phyloP scores from a whole-genome alignment of 345 rosid species.

The Bretschneidera sinensis region DNA sequence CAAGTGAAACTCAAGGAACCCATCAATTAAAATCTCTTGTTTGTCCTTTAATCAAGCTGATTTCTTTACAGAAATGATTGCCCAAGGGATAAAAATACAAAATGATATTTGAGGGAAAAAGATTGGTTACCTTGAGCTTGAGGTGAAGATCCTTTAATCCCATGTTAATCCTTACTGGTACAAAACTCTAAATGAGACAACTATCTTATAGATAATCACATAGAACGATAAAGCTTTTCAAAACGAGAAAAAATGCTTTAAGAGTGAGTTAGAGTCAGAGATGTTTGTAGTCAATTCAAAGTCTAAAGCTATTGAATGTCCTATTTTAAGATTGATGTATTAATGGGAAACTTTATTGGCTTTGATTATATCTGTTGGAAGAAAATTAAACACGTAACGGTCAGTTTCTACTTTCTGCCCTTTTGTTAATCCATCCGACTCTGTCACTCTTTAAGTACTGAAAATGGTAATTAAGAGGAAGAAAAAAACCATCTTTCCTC shows the following conservation, averaged over 20 bases:
- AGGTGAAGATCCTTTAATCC: constrained; percentile 42
- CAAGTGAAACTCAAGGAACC: neutral
- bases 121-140: constrained; percentile 57
- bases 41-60: neutral
- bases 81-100: neutral
- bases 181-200: neutral
- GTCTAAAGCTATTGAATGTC: neutral
- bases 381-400: constrained; percentile 23
- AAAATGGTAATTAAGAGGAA: too few species aligned
- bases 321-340: constrained; percentile 15
- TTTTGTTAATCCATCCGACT: too few species aligned
- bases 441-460: too few species aligned
- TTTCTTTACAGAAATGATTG: too few species aligned
- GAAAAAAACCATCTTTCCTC: too few species aligned
- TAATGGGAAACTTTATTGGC: constrained; percentile 21
- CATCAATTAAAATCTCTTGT: neutral
- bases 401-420: constrained; percentile 6
- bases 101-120: neutral
- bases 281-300: constrained; percentile 16
- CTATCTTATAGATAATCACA: neutral
- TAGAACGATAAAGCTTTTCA: neutral
- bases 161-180: constrained; percentile 32
- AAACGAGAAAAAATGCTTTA: neutral
- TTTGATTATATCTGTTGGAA: constrained; percentile 25
- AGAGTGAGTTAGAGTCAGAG: neutral